Evolutionary conservation across 2,329 filamentous ascomycete species (phyloP).

Genomic region (Trichoderma sp.): DNA sequence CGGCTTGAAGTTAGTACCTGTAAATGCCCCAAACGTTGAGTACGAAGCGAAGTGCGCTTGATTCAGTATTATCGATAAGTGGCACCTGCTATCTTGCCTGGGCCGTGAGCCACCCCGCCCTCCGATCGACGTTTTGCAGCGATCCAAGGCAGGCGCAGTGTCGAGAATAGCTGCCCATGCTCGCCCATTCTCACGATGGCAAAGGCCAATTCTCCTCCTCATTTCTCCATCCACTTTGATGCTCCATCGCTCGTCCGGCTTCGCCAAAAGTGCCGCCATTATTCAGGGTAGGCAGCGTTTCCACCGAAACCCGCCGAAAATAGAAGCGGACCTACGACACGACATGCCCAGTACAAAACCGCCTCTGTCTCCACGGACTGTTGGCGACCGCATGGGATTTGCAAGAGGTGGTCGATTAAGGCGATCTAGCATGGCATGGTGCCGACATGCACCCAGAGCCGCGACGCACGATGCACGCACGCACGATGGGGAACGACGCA

Average conservation of each 20-base stretch:
- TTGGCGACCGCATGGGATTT: neutral
- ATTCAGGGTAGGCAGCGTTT: neutral
- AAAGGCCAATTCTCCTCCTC: neutral
- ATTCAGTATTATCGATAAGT: neutral
- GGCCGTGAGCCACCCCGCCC: neutral
- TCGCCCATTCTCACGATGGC: neutral
- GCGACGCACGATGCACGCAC: conserved; percentile 25
- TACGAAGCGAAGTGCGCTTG: neutral
- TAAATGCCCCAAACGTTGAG: neutral
- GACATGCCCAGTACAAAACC: neutral
- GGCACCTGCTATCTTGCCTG: neutral
- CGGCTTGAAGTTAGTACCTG: neutral
- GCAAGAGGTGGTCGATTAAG: neutral
- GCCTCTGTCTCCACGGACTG: neutral
- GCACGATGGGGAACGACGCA: conserved; percentile 21
- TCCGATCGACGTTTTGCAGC: conserved; percentile 7
- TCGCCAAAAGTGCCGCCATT: neutral
- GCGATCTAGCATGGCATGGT: conserved; percentile 25
- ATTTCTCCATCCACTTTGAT: neutral
- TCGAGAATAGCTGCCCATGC: neutral
- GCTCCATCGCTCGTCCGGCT: neutral
- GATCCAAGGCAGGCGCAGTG: conserved; percentile 5
- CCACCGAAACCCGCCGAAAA: conserved; percentile 4
- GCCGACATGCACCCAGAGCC: conserved; percentile 22
- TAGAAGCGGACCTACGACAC: conserved; percentile 1